Evolutionary conservation across 495 filamentous ascomycete species (phyloP), one percentile per base, ranked within the genome.

Genomic region (Penicillium salamii): DNA sequence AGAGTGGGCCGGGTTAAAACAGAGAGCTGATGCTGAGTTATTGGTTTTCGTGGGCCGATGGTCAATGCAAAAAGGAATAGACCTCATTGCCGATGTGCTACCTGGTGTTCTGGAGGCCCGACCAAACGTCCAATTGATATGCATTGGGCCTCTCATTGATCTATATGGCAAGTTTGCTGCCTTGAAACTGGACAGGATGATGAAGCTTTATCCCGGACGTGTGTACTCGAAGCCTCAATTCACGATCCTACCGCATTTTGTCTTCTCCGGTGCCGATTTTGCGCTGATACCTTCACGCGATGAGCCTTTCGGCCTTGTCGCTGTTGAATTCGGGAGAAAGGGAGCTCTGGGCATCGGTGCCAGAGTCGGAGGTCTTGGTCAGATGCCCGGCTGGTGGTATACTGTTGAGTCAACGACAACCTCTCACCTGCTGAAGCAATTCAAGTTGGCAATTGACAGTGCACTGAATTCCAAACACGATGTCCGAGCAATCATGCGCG

Each of bases 381-480:
- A 88, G 53, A 89, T 89, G 85, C 87, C 87, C n/a, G 86, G 87
- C 29, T 89, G 75, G 84, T 72, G 85, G 85, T 65, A 89, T 76
- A 51, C 77, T 69, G 66, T 86, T 47, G 87, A 91, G 65, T 87
- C 83, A 0, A 86, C 78, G 9, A 82, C 83, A 3, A 85, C 85
- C 1, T 78, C 77, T 12, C 87, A 91, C 67, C 61, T 89, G 13
- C 63, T 89, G 34, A 81, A 82, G 31, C 87, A 91, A 62, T 89
- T 90, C 67, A 84, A 80, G 52, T 70, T 78, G 44, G 83, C 87
- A 13, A 87, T 90, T 50, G 68, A 79, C 18, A 81, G 77, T 21
- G 87, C 87, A 0, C 64, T 90, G 46, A 79, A 72, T 21, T 88
- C 85, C 1, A 81, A 82, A 46, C 57, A 51, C 6, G 72, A 80